Evolutionary conservation across 2,329 filamentous ascomycete species (phyloP), one percentile per base, ranked within the genome.

Genomic region (Diaporthe amygdali): DNA sequence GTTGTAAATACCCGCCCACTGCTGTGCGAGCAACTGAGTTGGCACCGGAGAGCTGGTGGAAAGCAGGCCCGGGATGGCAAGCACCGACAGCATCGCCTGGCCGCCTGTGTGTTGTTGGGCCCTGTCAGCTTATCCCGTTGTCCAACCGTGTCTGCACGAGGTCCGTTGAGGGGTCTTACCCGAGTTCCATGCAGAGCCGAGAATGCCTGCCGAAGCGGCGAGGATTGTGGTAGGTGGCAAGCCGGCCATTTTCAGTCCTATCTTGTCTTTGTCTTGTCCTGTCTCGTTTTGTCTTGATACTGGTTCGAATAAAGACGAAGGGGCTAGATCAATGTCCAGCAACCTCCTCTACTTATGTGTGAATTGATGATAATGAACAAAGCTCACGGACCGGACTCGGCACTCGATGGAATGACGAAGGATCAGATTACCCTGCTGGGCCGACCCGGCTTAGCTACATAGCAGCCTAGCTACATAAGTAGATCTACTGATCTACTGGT

Each of bases 1-100:
- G 54, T 74, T 75, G 76, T 79, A 85, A 22, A 84, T 70, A 59
- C 76, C 74, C 34, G 79, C 78, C 84, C 84, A 85, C 59, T 81
- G 75, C 39, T 75, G 76, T 3, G 80, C 77, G 1, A 81, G 76
- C 2, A 78, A 72, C 46, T 78, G 74, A 2, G 80, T 76, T 25
- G 77, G 74, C 51, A 77, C 68, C 27, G 68, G 32, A 25, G 61
- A 34, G 56, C 77, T 76, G 27, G 78, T 74, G 22, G 73, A 72
- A 7, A 78, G 52, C 9, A 78, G 70, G 32, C 79, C 77, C 2
- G 83, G 80, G 37, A 82, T 71, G 14, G 78, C 78, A 39, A 81
- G 74, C 15, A 83, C 66, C n/a, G 82, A 83, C 41, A 83, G 69
- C 41, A 77, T 76, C 17, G 78, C 78, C 47, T 82, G 82, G 34